phyloP scores from a whole-genome alignment of 106 monocot genomes.

The Hemerocallis citrina region DNA sequence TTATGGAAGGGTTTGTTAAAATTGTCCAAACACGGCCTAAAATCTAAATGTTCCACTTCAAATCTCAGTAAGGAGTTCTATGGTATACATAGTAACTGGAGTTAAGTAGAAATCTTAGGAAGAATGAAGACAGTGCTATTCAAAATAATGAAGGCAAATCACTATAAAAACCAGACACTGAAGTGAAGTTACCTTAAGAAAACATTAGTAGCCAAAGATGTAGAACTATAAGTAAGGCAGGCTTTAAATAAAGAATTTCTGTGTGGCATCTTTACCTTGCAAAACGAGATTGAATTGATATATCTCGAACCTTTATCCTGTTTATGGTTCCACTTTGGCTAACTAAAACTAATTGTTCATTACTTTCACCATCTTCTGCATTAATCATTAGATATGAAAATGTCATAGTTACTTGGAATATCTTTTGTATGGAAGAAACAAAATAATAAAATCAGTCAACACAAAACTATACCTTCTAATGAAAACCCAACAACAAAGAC shows the following conservation, averaged over 20 bases:
- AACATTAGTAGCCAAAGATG: not conserved
- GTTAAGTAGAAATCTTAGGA: not conserved
- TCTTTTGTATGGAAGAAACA: not conserved
- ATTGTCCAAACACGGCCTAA: too few relatives aligned
- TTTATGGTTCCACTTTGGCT: constrained; percentile 95
- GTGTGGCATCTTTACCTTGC: constrained; percentile 42
- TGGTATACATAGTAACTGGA: not conserved
- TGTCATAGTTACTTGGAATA: not conserved
- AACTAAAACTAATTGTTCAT: constrained; percentile 87
- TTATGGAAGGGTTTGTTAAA: too few relatives aligned
- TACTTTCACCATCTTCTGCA: constrained; percentile 89
- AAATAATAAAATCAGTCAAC: not conserved
- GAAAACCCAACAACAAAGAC: constrained; percentile 92
- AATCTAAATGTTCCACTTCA: not conserved
- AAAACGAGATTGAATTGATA: constrained; percentile 66
- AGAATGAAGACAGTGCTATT: not conserved
- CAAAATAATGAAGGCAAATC: not conserved
- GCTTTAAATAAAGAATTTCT: not conserved
- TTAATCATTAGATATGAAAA: not conserved
- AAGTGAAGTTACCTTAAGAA: not conserved
- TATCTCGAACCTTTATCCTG: constrained; percentile 95
- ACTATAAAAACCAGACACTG: too few relatives aligned
- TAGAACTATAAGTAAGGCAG: not conserved
- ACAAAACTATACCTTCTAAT: constrained; percentile 54
- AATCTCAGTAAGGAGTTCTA: not conserved